Evolutionary conservation across 2,329 filamentous ascomycete genomes (phyloP).

Genomic region (Gyromitra esculenta): DNA sequence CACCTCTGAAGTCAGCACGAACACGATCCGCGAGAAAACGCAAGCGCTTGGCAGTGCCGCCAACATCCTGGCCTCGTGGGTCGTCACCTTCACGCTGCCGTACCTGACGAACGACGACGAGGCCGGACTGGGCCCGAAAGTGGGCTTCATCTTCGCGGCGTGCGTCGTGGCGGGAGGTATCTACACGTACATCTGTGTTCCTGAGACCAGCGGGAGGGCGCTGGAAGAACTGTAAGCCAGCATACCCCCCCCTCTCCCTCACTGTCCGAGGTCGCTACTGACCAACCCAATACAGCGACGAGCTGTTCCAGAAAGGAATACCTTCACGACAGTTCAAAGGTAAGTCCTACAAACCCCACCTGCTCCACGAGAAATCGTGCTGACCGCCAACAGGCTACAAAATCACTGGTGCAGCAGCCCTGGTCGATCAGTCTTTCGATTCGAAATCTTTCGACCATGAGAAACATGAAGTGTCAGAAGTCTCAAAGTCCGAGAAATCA

Average conservation of each 20-base stretch:
- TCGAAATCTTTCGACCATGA: constrained; percentile 30
- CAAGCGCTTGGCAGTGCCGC: constrained; percentile 46
- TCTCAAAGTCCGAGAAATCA: constrained; percentile 16
- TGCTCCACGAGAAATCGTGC: background rate
- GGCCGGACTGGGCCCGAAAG: constrained; percentile 60
- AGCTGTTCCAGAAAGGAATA: constrained; percentile 54
- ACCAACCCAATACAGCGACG: constrained; percentile 54
- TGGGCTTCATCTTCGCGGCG: constrained; percentile 61
- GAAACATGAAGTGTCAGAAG: constrained; percentile 2
- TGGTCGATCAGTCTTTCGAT: constrained; percentile 25
- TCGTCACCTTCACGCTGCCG: constrained; percentile 60
- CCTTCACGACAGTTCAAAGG: constrained; percentile 52
- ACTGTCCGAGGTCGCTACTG: background rate
- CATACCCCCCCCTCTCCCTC: background rate
- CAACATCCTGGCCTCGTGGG: constrained; percentile 44
- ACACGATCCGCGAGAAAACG: constrained; percentile 54
- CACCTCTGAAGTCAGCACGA: constrained; percentile 70
- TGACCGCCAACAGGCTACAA: constrained; percentile 20
- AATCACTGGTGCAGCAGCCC: constrained; percentile 41
- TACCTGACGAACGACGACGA: constrained; percentile 61
- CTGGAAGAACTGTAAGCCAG: constrained; percentile 60
- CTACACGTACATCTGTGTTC: constrained; percentile 59
- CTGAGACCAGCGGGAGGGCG: constrained; percentile 61
- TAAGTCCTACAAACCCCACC: background rate
- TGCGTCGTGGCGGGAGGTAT: constrained; percentile 56